A percentile compares a stretch with the other conserved stretches of the same genome.
These are phyloP conservation scores for Flaveria sonorensis DNA, from an alignment of 129 eudicot species.

Conservation along the genomic window DNA sequence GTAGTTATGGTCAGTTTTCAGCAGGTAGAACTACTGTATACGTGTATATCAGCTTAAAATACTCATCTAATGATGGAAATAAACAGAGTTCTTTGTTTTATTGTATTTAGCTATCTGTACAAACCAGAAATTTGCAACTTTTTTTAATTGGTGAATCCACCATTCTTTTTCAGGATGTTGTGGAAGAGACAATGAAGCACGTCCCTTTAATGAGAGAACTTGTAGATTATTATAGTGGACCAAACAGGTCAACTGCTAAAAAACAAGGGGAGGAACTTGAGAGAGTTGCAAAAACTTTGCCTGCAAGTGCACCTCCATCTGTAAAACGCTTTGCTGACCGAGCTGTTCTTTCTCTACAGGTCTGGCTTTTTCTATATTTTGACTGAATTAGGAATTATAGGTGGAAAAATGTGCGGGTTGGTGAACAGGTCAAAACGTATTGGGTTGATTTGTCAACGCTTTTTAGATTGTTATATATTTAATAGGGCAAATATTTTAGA, in stretches of 20 bases:
- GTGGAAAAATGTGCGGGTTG: background rate
- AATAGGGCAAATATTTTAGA: background rate
- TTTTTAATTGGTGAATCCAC: background rate
- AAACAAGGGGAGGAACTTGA: slow-evolving; percentile 76
- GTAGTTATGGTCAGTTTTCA: background rate
- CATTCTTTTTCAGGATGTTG: slow-evolving; percentile 54
- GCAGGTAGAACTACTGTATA: background rate
- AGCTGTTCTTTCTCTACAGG: slow-evolving; percentile 91
- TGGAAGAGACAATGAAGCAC: slow-evolving; percentile 68
- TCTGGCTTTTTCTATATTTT: slow-evolving; percentile 22
- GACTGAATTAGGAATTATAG: background rate
- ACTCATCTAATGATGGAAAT: background rate
- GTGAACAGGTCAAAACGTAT: background rate
- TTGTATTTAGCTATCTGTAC: background rate
- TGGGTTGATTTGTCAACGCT: background rate
- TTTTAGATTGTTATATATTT: background rate
- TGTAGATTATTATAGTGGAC: slow-evolving; percentile 82
- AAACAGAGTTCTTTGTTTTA: background rate
- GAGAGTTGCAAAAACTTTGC: slow-evolving; percentile 92
- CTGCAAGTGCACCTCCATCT: slow-evolving; percentile 63
- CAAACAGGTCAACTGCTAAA: slow-evolving; percentile 80
- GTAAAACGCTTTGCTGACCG: slow-evolving; percentile 73
- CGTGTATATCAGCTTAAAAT: background rate
- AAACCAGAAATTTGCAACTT: background rate
- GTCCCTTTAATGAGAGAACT: slow-evolving; percentile 76